Evolutionary conservation across 2,329 filamentous ascomycete genomes (phyloP).

Genomic region (Myriosclerotinia duriaeana): DNA sequence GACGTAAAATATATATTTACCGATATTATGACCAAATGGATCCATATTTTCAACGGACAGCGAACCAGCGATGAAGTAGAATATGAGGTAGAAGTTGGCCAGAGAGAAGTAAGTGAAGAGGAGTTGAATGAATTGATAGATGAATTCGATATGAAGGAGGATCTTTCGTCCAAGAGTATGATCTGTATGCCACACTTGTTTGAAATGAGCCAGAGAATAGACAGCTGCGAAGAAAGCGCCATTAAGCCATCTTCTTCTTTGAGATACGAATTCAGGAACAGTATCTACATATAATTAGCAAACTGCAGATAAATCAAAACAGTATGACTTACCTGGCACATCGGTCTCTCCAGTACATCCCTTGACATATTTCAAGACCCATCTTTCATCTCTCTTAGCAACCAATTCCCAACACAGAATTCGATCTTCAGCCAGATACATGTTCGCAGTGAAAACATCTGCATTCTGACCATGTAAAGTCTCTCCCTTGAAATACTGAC

Average conservation of each 20-base stretch:
- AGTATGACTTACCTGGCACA: conserved; percentile 72
- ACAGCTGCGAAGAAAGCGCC: conserved; percentile 98
- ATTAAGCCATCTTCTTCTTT: conserved; percentile 94
- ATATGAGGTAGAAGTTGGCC: conserved; percentile 98
- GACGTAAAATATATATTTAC: conserved; percentile 79
- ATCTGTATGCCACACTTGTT: conserved; percentile 89
- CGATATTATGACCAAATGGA: conserved; percentile 87
- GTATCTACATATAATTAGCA: conserved; percentile 57
- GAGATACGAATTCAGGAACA: conserved; percentile 95
- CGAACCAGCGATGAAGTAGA: conserved; percentile 95
- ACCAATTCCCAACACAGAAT: conserved; percentile 94
- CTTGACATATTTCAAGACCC: conserved; percentile 98
- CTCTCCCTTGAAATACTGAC: conserved; percentile 99
- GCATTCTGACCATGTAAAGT: conserved; percentile 94
- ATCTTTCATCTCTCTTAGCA: conserved; percentile 88
- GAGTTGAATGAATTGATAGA: conserved; percentile 91
- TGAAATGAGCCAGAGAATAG: conserved; percentile 93
- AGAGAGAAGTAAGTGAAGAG: conserved; percentile 97
- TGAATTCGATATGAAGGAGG: conserved; percentile 88
- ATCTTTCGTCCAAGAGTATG: conserved; percentile 88
- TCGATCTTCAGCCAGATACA: conserved; percentile 88
- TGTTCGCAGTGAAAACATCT: conserved; percentile 96
- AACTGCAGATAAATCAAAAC: background rate
- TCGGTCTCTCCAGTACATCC: conserved; percentile 96
- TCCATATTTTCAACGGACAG: conserved; percentile 76